Evolutionary conservation across 176 grass and related monocot species (phyloP).

Genomic region (Ensete ventricosum): DNA sequence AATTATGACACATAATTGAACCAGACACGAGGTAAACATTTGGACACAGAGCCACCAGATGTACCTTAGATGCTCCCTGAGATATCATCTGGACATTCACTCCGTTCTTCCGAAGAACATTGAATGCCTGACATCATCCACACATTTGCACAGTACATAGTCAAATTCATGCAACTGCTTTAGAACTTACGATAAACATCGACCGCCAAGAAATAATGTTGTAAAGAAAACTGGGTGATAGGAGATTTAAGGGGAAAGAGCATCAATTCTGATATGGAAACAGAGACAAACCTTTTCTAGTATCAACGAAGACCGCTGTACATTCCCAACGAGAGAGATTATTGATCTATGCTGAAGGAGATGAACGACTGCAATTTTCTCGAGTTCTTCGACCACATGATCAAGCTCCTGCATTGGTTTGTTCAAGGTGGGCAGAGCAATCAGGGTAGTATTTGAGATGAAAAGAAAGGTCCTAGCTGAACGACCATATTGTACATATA

Average conservation of each 20-base stretch:
- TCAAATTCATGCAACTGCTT: background rate
- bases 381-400: constrained; percentile 69
- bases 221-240: background rate
- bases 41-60: background rate
- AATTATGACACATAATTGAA: background rate
- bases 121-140: constrained; percentile 51
- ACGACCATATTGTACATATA: background rate
- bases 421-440: background rate
- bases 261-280: background rate
- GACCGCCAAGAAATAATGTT: background rate
- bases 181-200: background rate
- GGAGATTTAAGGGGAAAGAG: constrained; percentile 1
- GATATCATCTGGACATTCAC: constrained; percentile 99
- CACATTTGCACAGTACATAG: background rate
- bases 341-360: constrained; percentile 75
- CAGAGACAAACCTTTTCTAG: constrained; percentile 59
- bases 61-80: constrained; percentile 94
- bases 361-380: constrained; percentile 83
- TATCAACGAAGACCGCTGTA: constrained; percentile 73
- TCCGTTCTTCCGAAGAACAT: constrained; percentile 61
- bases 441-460: background rate
- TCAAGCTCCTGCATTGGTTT: constrained; percentile 57
- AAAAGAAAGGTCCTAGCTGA: background rate
- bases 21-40: too few species aligned
- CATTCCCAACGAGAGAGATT: constrained; percentile 87